Percentiles rank a stretch among this genome's conserved stretches.
phyloP scores from a whole-genome alignment of 345 rosid species.

The Eutrema heterophyllum region DNA sequence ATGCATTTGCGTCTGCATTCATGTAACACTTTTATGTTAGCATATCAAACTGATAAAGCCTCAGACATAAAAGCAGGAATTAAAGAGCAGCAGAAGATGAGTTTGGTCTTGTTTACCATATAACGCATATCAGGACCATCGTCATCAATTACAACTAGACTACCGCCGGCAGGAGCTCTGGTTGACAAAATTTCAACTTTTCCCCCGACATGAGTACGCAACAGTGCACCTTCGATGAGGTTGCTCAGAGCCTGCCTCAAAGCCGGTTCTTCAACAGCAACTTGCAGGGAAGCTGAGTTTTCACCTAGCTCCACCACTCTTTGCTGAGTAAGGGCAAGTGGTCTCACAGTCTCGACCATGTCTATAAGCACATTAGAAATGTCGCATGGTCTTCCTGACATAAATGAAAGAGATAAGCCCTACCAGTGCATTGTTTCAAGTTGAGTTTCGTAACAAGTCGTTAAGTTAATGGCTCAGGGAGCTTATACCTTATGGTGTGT shows the following conservation, averaged over 20 bases:
- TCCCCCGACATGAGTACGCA: constrained; percentile 82
- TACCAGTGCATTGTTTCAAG: background rate
- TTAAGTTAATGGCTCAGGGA: background rate
- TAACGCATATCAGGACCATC: constrained; percentile 97
- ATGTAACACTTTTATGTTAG: background rate
- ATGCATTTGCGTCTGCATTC: constrained; percentile 87
- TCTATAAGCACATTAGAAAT: constrained; percentile 70
- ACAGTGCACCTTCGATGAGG: constrained; percentile 89
- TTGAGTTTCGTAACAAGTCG: background rate
- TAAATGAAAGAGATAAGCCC: constrained; percentile 44
- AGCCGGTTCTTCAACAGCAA: constrained; percentile 82
- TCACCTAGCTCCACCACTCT: constrained; percentile 58
- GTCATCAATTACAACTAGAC: constrained; percentile 74
- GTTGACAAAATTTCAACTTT: constrained; percentile 62
- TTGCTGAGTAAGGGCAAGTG: constrained; percentile 76
- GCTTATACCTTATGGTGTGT: constrained; percentile 58
- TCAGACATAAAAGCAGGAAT: background rate
- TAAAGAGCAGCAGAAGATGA: background rate
- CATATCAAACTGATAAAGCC: background rate
- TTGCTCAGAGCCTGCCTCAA: constrained; percentile 90
- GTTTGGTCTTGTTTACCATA: constrained; percentile 49
- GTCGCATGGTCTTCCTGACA: constrained; percentile 95
- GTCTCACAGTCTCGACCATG: constrained; percentile 72
- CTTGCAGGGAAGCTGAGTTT: constrained; percentile 53
- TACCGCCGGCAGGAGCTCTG: constrained; percentile 84